Evolutionary conservation across 1,139 yeast species (phyloP), one percentile per base, ranked within the genome.

Genomic region (Suhomyces guaymorum): DNA sequence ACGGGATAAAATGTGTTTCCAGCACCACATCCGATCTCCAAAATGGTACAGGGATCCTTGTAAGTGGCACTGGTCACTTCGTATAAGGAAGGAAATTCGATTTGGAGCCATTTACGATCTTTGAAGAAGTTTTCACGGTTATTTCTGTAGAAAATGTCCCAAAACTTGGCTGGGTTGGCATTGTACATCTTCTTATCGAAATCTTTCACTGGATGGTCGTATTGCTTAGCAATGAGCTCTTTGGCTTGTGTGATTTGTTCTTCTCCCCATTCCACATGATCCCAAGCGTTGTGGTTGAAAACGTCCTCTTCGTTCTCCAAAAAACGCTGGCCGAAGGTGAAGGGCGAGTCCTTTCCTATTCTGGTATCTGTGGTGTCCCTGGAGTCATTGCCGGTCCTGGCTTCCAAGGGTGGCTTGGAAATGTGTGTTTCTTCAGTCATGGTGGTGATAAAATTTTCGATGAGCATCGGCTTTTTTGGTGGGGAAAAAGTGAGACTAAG

Each of bases 11-110:
- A 75, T 0, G 98, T 92, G 58, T 94, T 94, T 10, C 99, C 99
- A 3, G 97, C 98, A 37, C 98, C 99, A 63, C 98, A 92, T 3
- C 99, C 99, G 36, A 94, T 84, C 57, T 92, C 99, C 36, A 92
- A 72, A 22, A 92, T 83, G 2, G 82, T 80, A 18, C 74, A 73
- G 4, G 82, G 76, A n/a, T 88, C 83, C 10, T 82, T 73, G 46
- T 59, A 64, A 28, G 79, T 85, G 32, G 76, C 71, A 36, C 76
- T 73, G 1, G 96, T 86, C 3, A 89, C 84, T 43, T 80, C 82
- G 53, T 84, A 90, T 24, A 92, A 66, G 11, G 78, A 70, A 1
- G 98, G 99, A 47, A 92, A 92, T 63, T 92, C 99, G 32, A 90
- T 84, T 54, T 86, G 88, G 39, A 92, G 70, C 99, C 99, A 92